Conservation (phyloP, 768 basidiomycete species). For the Dacryopinax spathularia region DNA sequence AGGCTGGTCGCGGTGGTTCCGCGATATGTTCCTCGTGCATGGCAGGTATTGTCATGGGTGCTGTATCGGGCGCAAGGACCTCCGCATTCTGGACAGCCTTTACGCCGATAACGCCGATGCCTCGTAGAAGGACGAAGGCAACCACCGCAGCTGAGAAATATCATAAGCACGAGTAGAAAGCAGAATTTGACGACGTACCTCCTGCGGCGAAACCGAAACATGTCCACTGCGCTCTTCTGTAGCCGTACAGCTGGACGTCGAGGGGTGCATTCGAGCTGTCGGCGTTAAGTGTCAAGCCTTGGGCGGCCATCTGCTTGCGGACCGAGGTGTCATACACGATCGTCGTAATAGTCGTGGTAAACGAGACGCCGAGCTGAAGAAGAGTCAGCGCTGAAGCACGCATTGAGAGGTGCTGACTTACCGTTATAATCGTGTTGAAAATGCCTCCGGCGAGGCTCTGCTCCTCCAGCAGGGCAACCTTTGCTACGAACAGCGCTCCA, state of each 20-base stretch:
- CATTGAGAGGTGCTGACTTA: slow-evolving; percentile 16
- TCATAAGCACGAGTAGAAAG: background rate
- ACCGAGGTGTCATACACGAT: slow-evolving; percentile 53
- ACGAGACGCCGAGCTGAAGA: slow-evolving; percentile 47
- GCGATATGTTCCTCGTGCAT: background rate
- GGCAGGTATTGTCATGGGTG: background rate
- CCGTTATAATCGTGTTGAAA: slow-evolving; percentile 69
- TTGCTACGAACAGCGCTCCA: slow-evolving; percentile 63
- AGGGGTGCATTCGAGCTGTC: slow-evolving; percentile 22
- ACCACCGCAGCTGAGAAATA: background rate
- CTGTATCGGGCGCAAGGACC: background rate
- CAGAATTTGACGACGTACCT: slow-evolving; percentile 29
- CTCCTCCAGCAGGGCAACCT: slow-evolving; percentile 48
- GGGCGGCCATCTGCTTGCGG: slow-evolving; percentile 19
- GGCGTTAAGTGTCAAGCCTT: slow-evolving; percentile 22
- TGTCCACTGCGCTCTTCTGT: slow-evolving; percentile 52
- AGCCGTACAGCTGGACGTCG: slow-evolving; percentile 36
- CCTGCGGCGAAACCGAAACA: slow-evolving; percentile 45
- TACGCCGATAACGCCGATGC: slow-evolving; percentile 11
- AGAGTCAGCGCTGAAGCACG: background rate
- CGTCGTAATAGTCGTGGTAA: slow-evolving; percentile 58
- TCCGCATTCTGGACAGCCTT: background rate
- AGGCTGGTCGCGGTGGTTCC: background rate
- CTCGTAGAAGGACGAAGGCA: slow-evolving; percentile 9
- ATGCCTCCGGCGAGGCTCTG: slow-evolving; percentile 63